A percentile compares a stretch with the other conserved stretches of the same genome.
Conservation (phyloP, 441 rosid species). For the Pelargonium australe region DNA sequence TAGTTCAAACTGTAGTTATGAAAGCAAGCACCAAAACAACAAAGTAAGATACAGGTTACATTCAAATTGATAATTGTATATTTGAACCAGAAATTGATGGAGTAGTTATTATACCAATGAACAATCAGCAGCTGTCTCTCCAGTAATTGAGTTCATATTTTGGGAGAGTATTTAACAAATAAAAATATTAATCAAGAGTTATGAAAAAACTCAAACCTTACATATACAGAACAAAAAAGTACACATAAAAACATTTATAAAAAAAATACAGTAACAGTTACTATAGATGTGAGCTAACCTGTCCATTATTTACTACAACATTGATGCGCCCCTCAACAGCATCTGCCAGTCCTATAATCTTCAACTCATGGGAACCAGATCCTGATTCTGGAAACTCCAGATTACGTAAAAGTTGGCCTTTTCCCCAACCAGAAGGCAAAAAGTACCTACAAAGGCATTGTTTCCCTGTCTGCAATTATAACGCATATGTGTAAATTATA, state of each 20-base stretch:
- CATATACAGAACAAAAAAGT: neutral
- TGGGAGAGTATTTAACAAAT: constrained; percentile 4
- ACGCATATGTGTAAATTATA: constrained; percentile 16
- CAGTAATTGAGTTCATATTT: neutral
- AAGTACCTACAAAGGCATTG: constrained; percentile 81
- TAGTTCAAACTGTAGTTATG: neutral
- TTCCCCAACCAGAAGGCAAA: constrained; percentile 57
- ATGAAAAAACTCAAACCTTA: neutral
- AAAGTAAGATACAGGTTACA: neutral
- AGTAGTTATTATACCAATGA: neutral
- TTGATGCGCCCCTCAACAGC: constrained; percentile 82
- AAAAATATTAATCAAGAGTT: neutral
- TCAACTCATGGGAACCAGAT: constrained; percentile 47
- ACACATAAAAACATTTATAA: neutral
- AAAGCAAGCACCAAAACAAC: neutral
- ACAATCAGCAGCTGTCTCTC: constrained; percentile 4
- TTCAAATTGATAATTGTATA: neutral
- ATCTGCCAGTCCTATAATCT: constrained; percentile 74
- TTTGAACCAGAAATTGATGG: constrained; percentile 4
- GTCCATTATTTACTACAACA: constrained; percentile 62
- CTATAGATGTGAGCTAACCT: constrained; percentile 41
- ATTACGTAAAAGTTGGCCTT: constrained; percentile 37
- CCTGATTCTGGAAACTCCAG: constrained; percentile 45
- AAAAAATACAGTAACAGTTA: constrained; percentile 1
- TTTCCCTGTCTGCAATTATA: constrained; percentile 76